Percentiles rank a stretch among this genome's conserved stretches.
Conservation (phyloP, 179 eudicot species). For the Vitellaria paradoxa region DNA sequence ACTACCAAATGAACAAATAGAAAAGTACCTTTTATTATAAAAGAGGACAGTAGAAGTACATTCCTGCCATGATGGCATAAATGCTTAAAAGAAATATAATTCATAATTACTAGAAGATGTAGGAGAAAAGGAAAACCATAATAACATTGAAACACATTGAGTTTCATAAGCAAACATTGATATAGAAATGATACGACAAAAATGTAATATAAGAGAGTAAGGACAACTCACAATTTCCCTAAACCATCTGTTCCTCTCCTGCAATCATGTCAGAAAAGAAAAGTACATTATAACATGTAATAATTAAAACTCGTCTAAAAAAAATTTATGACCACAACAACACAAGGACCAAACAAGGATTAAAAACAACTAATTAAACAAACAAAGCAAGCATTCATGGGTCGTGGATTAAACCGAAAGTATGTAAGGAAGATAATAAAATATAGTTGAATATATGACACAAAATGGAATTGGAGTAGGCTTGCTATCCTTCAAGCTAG, state of each 20-base stretch:
- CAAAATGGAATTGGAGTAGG: too few relatives aligned
- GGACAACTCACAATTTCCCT: conserved; percentile 49
- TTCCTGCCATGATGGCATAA: background rate
- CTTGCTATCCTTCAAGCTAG: too few relatives aligned
- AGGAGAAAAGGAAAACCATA: background rate
- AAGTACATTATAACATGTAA: conserved; percentile 9
- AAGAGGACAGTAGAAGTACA: background rate
- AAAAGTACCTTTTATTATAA: too few relatives aligned
- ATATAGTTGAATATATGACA: too few relatives aligned
- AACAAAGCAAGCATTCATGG: background rate
- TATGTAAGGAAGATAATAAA: background rate
- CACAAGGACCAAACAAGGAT: background rate
- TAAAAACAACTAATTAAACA: background rate
- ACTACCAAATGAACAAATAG: background rate
- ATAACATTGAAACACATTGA: background rate
- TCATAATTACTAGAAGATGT: background rate
- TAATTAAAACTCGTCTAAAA: background rate
- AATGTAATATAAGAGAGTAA: conserved; percentile 9
- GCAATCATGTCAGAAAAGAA: conserved; percentile 29
- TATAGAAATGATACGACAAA: background rate
- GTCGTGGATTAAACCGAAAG: background rate
- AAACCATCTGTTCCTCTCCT: conserved; percentile 69
- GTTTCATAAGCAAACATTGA: background rate
- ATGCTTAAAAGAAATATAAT: background rate
- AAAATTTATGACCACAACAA: background rate